phyloP scores from a whole-genome alignment of 768 basidiomycete species.

The Ramaria sp. region DNA sequence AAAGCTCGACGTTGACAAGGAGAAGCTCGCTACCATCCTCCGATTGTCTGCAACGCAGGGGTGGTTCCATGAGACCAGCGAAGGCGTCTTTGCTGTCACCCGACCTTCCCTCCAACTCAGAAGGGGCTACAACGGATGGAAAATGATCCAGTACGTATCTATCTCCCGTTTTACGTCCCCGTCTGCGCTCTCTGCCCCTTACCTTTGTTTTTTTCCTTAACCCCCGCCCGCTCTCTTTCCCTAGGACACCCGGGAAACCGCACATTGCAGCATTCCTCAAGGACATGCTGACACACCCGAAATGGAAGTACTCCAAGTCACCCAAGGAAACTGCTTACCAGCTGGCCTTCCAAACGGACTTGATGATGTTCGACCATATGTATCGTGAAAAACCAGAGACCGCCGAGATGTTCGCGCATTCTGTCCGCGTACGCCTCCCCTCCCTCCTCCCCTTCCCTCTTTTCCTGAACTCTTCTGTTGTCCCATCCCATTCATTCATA shows the following conservation, averaged over 20 bases:
- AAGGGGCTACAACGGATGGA: constrained; percentile 12
- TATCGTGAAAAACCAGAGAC: constrained; percentile 14
- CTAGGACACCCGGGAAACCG: constrained; percentile 13
- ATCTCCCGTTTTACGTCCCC: too few species aligned
- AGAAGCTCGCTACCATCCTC: constrained; percentile 13
- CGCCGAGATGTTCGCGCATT: too few species aligned
- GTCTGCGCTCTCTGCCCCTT: too few species aligned
- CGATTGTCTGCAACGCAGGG: constrained; percentile 13
- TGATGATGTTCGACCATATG: constrained; percentile 27
- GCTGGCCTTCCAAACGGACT: constrained; percentile 25
- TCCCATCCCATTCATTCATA: too few species aligned
- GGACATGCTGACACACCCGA: constrained; percentile 10
- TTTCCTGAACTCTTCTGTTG: too few species aligned
- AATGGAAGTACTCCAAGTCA: constrained; percentile 18
- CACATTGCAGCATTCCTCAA: constrained; percentile 9
- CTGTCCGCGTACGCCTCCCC: too few species aligned
- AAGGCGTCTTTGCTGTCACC: constrained; percentile 14
- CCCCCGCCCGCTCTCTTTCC: background rate
- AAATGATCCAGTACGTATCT: constrained; percentile 11
- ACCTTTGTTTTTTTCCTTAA: background rate
- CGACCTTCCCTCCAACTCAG: constrained; percentile 13
- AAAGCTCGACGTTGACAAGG: constrained; percentile 11
- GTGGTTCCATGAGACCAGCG: constrained; percentile 15
- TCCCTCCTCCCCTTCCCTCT: too few species aligned
- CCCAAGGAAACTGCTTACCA: constrained; percentile 28